Conservation (phyloP, 306 rosid genomes). For the cucumber (Cucumis sativus) region Cucumber_9930_V3 NC_026660.2:24839001-24839500, state of each 20-base stretch:
- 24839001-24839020: too few species aligned
- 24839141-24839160: too few species aligned
- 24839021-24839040: too few species aligned
- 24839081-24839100: too few species aligned
- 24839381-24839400: not conserved
- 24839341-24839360: constrained; percentile 34
- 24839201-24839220: not conserved
- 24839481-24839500: constrained; percentile 38
- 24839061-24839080: too few species aligned
- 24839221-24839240: constrained; percentile 18
- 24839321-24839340: constrained; percentile 28
- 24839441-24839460: constrained; percentile 38
- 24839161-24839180: not conserved
- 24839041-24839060: too few species aligned
- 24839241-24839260: constrained; percentile 26
- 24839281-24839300: constrained; percentile 28
- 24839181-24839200: not conserved
- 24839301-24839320: constrained; percentile 37
- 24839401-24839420: not conserved
- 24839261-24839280: constrained; percentile 36
- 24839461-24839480: constrained; percentile 37
- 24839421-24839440: not conserved
- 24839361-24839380: not conserved
- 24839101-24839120: too few species aligned
- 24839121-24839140: too few species aligned